Percentiles rank a stretch among this genome's conserved stretches.
These are phyloP conservation scores for Ascoidea tarda DNA, from an alignment of 805 yeast genomes.

Conservation along the genomic window DNA sequence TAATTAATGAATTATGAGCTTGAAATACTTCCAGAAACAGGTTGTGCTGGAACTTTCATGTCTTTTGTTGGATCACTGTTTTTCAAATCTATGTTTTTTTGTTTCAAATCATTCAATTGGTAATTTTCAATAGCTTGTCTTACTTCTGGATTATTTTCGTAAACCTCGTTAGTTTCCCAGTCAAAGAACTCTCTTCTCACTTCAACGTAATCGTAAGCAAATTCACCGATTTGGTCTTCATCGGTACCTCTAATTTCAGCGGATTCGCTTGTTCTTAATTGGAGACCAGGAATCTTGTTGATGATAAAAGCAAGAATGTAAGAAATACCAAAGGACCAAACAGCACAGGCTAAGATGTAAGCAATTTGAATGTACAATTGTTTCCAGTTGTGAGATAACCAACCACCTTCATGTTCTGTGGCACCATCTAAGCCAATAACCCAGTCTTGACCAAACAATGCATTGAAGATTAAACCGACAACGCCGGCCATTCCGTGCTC, in stretches of 20 bases:
- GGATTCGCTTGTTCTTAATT: slow-evolving; percentile 66
- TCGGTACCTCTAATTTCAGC: slow-evolving; percentile 87
- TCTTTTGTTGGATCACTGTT: no score
- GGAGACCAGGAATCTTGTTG: slow-evolving; percentile 44
- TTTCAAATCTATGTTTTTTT: no score
- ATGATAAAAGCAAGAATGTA: slow-evolving; percentile 50
- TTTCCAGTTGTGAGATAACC: slow-evolving; percentile 82
- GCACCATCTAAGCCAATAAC: slow-evolving; percentile 86
- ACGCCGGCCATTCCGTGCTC: slow-evolving; percentile 98
- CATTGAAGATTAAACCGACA: slow-evolving; percentile 81
- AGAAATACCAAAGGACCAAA: slow-evolving; percentile 66
- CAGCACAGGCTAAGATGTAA: slow-evolving; percentile 60
- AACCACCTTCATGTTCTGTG: slow-evolving; percentile 81
- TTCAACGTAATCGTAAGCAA: slow-evolving; percentile 97
- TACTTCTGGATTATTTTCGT: no score
- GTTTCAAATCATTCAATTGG: no score
- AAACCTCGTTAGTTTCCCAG: slow-evolving; percentile 19
- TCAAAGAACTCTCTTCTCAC: slow-evolving; percentile 78
- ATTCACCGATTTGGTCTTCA: slow-evolving; percentile 96
- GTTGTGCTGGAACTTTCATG: no score
- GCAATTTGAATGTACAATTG: slow-evolving; percentile 88
- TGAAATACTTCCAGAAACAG: no score
- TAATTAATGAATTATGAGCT: no score
- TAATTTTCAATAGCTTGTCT: no score
- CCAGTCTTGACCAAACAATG: slow-evolving; percentile 76